Base-by-base conservation (phyloP, 495 filamentous ascomycete genomes). In the Aspergillus affinis region DNA sequence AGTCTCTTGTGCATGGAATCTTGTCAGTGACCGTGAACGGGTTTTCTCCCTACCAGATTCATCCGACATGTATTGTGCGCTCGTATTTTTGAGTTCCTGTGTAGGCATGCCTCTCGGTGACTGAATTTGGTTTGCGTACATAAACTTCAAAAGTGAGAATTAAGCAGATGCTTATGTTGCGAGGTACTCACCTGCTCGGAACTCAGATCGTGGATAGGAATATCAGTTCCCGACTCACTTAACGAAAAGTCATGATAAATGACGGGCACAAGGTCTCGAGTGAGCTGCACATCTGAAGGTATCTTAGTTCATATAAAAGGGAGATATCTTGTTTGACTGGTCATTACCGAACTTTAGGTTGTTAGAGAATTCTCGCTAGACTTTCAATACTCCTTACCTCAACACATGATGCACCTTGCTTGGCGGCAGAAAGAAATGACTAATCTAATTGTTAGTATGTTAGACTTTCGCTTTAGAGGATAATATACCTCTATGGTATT, bases 201-300 rank as follows among this genome's bases (percentile, higher is more conserved):
- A 30, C 54, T 79, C 13, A 78, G 56, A 26, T 63, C 62, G 59
- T 78, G 67, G 19, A 75, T 64, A 21, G 75, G 65, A 21, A 71
- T 59, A 54, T 81, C 66, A n/a, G 70, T 71, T 3, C 76, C 76
- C 2, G 66, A 70, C 48, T 79, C 76, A 53, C 68, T 72, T 5
- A 79, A 18, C 6, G 69, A 64, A 51, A 76, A 74, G 51, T 77
- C 76, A 44, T 78, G 75, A 49, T 70, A 79, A 12, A 76, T 70
- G 10, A 76, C 66, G 13, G 75, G 70, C 3, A 74, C 64, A 54
- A 66, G 65, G 54, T 79, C 76, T 60, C 61, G 63, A 6, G 76
- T 77, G 18, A 79, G 58, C 53, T 78, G 76, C n/a, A 73, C 73
- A 59, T 78, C 76, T 73, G 8, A 48, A 13, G 26, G 9, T 12